Evolutionary conservation across 768 basidiomycete genomes (phyloP).

Genomic region (Boletus sp.): DNA sequence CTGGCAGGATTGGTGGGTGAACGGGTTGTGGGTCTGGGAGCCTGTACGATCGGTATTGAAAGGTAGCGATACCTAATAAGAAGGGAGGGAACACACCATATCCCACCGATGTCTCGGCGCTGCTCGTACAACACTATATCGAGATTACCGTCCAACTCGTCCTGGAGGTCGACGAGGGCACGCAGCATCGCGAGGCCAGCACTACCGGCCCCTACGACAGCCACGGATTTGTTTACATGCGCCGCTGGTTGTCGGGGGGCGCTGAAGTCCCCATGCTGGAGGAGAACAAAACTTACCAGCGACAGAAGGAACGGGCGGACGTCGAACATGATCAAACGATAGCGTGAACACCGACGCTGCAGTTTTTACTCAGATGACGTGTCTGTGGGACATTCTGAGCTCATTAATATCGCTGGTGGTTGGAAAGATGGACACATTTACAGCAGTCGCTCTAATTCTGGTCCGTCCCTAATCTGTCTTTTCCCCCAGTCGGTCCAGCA

Average conservation of each 20-base stretch:
- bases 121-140: constrained; percentile 54
- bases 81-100: constrained; percentile 40
- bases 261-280: constrained; percentile 2
- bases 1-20: constrained; percentile 46
- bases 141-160: constrained; percentile 36
- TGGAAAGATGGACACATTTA: background rate
- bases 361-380: background rate
- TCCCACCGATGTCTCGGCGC: constrained; percentile 49
- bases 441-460: background rate
- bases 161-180: constrained; percentile 46
- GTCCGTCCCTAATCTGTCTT: constrained; percentile 5
- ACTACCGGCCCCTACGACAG: constrained; percentile 56
- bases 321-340: constrained; percentile 9
- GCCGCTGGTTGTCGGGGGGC: background rate
- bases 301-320: constrained; percentile 6
- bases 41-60: constrained; percentile 15
- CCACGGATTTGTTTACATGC: constrained; percentile 42
- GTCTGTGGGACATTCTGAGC: background rate
- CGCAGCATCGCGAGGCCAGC: constrained; percentile 53
- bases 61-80: no score
- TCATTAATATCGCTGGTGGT: background rate
- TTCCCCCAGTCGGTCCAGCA: constrained; percentile 21
- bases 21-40: constrained; percentile 32
- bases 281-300: constrained; percentile 5
- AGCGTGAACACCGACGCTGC: background rate